A percentile compares a stretch with the other conserved stretches of the same genome.
These are phyloP conservation scores for Apophysomyces elegans DNA, from an alignment of 371 early-diverging fungal genomes.

Conservation along the genomic window DNA sequence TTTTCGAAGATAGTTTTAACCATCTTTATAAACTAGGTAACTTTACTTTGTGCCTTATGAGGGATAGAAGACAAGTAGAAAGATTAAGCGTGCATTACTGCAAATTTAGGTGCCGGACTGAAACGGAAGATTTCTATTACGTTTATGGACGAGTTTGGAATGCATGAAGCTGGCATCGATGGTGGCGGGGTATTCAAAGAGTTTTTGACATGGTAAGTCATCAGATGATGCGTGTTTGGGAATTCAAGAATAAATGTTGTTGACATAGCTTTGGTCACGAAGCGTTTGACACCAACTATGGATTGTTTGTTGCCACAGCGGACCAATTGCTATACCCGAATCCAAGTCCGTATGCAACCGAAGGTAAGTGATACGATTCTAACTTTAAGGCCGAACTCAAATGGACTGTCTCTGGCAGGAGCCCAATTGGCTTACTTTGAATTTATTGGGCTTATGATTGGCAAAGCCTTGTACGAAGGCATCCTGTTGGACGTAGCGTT, in stretches of 20 bases:
- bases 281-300: conserved; percentile 84
- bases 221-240: background rate
- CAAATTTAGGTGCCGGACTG: conserved; percentile 49
- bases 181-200: conserved; percentile 88
- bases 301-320: conserved; percentile 76
- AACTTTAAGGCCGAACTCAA: background rate
- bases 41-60: background rate
- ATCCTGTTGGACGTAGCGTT: conserved; percentile 91
- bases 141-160: conserved; percentile 85
- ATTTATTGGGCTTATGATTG: conserved; percentile 91
- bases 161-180: conserved; percentile 93
- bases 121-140: conserved; percentile 82
- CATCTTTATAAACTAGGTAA: conserved; percentile 65
- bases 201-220: conserved; percentile 74
- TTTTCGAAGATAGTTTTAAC: conserved; percentile 90
- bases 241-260: background rate
- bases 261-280: conserved; percentile 65
- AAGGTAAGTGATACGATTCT: conserved; percentile 37
- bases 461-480: conserved; percentile 94
- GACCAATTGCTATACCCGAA: conserved; percentile 85
- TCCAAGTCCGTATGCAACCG: conserved; percentile 62
- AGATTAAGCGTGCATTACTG: background rate
- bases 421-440: conserved; percentile 73
- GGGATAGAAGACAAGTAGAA: background rate
- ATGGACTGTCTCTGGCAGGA: conserved; percentile 26